Base-by-base conservation (phyloP, 768 basidiomycete genomes). In the Chlorophyllum brunneum region DNA sequence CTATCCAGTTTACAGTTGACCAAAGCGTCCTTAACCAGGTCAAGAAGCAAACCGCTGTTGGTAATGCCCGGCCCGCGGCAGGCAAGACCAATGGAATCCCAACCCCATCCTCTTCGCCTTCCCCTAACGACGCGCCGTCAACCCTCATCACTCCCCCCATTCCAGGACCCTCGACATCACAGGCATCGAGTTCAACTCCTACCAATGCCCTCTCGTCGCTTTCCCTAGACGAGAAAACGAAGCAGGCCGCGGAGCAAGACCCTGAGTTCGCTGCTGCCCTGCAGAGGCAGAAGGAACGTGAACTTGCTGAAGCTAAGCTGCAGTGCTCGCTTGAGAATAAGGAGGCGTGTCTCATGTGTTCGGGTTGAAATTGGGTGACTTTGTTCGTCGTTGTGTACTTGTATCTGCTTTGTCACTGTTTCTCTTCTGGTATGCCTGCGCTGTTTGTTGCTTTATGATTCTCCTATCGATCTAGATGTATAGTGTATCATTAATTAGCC, bases 1-100 rank as follows among this genome's bases (percentile, higher is more conserved):
- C 97, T 45, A 95, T 95, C 66, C 93, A 99, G 73, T 98, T 99
- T 76, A 99, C 97, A 8, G 83, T 98, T 54, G 94, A 95, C 66
- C 86, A 89, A 66, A 79, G 73, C 31, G 70, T 89, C 47, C 73
- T 95, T 51, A 86, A 88, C 63, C 70, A 80, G 37, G 82, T 78
- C 9, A 80, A 81, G 68, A 67, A 72, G 56, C 76, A 80, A 45
- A 67, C 69, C 30, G 67, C 65, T 18, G 63, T 65, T n/a, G 63
- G 62, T 1, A 65, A 65, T 18, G 45, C 11, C 56, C 49, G 5
- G 61, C 63, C 43, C 57, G 62, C 37, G 1, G 60, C 68, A 16
- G 48, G 48, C 16, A 50, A 61, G 20, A 59, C 67, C 5, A 55
- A 61, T 8, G 62, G 68, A 33, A 69, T 68, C 34, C 64, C 67